Evolutionary conservation across 2,329 filamentous ascomycete genomes (phyloP), one percentile per base, ranked within the genome.

Genomic region (Teratosphaeria pseudoeucalypti): DNA sequence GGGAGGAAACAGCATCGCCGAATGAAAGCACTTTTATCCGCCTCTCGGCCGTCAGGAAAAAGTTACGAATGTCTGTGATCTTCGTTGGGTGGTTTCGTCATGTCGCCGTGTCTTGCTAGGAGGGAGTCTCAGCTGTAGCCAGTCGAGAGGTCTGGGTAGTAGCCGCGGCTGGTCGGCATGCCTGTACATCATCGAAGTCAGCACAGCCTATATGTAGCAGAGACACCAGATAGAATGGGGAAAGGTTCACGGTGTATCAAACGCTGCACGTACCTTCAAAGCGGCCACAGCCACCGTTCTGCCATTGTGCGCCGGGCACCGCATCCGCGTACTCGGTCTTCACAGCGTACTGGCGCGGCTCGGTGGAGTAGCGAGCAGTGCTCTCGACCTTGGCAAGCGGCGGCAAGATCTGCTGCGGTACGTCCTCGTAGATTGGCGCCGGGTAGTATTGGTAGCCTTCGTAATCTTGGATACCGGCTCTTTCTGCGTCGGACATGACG

Each of bases 401-500:
- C 19, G 69, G 66, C 52, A 65, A 61, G 39, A 70, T 67, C 2
- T 59, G 60, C 32, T 63, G 61, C 54, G 67, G 63, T 6, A 75
- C 66, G 4, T 65, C 69, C 56, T 79, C 76, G 65, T 78, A 78
- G 37, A 79, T 70, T 1, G 77, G 68, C 3, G 70, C 68, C 0
- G 77, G 76, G 43, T 75, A 78, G 67, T 80, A 79, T n/a, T 74
- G 74, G 63, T 80, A 80, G 14, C 75, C 75, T 23, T 75, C 72
- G 9, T 69, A 64, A 16, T 64, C 67, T 27, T 78, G 75, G 52
- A 77, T 75, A 60, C 74, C 70, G 63, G 74, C 72, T 37, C 76
- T 70, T 52, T 77, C 75, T 34, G 77, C 72, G 23, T 73, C 72
- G 3, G 74, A 71, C 58, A 77, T 71, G 32, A 74, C 72, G 3